phyloP scores from a whole-genome alignment of 805 yeast genomes.

The Kuraishia ogatae region DNA sequence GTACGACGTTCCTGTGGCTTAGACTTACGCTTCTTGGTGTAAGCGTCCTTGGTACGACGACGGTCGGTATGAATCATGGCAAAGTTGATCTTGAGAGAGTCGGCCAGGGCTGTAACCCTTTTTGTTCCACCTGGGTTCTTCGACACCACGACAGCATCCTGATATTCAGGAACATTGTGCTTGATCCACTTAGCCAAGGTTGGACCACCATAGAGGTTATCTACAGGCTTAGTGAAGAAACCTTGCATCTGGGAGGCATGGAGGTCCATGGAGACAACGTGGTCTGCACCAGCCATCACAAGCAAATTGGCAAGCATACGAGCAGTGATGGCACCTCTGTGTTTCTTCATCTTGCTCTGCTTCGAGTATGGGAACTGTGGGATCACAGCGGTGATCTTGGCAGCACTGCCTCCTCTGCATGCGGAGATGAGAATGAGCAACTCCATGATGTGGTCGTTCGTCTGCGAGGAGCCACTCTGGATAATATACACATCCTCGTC shows the following conservation, averaged over 20 bases:
- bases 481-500: conserved; percentile 95
- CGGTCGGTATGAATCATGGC: conserved; percentile 99
- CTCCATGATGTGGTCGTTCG: conserved; percentile 95
- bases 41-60: conserved; percentile 73
- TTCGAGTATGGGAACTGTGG: conserved; percentile 98
- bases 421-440: conserved; percentile 87
- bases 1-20: conserved; percentile 22
- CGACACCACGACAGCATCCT: conserved; percentile 92
- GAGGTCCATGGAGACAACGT: conserved; percentile 94
- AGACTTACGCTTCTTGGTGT: conserved; percentile 32
- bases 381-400: conserved; percentile 90
- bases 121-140: conserved; percentile 99
- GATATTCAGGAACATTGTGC: conserved; percentile 78
- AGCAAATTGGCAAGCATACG: conserved; percentile 93
- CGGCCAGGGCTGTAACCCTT: conserved; percentile 97
- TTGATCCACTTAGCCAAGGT: conserved; percentile 94
- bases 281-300: conserved; percentile 99
- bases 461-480: conserved; percentile 81
- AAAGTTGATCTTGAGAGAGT: conserved; percentile 86
- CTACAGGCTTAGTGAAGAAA: conserved; percentile 94
- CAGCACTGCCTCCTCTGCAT: conserved; percentile 97
- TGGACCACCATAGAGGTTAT: conserved; percentile 93
- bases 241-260: conserved; percentile 99
- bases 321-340: conserved; percentile 97
- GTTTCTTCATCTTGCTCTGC: conserved; percentile 97